phyloP scores from a whole-genome alignment of 106 monocot genomes.

The Triglochin maritima region DNA sequence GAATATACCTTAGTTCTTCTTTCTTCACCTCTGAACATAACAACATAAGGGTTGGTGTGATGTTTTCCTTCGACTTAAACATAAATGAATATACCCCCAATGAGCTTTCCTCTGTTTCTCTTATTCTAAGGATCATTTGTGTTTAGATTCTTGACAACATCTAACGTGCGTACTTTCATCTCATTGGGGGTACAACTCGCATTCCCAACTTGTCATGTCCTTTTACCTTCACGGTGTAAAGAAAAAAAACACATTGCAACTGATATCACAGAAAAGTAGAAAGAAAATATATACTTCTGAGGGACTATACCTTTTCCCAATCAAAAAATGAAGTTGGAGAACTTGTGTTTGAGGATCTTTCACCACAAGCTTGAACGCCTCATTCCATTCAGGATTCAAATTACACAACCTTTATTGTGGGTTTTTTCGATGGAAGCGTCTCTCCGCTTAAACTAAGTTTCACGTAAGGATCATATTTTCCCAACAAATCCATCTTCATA shows the following conservation, averaged over 20 bases:
- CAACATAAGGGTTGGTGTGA: constrained; percentile 58
- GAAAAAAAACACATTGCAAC: constrained; percentile 28
- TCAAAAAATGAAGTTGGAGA: constrained; percentile 77
- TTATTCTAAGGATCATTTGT: constrained; percentile 79
- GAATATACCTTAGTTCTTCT: constrained; percentile 49
- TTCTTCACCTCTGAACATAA: constrained; percentile 63
- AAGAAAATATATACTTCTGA: constrained; percentile 7
- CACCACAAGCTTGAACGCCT: constrained; percentile 66
- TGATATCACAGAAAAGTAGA: background rate
- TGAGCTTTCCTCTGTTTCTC: constrained; percentile 72
- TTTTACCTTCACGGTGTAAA: constrained; percentile 56
- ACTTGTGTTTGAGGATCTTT: constrained; percentile 82
- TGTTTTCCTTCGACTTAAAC: constrained; percentile 72
- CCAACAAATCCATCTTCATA: constrained; percentile 81
- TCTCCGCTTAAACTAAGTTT: constrained; percentile 76
- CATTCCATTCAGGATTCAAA: constrained; percentile 96
- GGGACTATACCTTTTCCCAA: constrained; percentile 78
- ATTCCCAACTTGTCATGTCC: constrained; percentile 89
- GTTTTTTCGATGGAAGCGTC: constrained; percentile 62
- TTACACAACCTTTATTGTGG: constrained; percentile 77
- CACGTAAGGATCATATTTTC: constrained; percentile 94
- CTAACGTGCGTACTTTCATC: constrained; percentile 56
- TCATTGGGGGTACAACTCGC: constrained; percentile 64
- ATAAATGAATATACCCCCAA: constrained; percentile 12
- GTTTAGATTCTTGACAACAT: constrained; percentile 78